Conservation (phyloP, 106 monocot species). For the Acanthochlamys bracteata region DNA sequence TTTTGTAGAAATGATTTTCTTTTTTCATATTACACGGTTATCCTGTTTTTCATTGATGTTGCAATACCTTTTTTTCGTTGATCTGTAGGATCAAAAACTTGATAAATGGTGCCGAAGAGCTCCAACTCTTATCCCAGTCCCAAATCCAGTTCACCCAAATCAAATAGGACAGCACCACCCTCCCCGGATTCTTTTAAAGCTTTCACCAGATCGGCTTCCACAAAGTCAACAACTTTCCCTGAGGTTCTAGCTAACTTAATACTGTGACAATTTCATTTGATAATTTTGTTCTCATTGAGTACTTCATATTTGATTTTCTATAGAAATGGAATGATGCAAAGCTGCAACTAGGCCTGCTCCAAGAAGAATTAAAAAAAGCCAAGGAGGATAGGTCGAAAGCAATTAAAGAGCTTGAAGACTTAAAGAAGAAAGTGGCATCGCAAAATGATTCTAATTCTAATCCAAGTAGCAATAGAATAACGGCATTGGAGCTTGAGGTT, state of each 20-base stretch:
- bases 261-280: background rate
- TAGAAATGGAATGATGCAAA: conserved; percentile 27
- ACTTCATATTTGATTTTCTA: conserved; percentile 2
- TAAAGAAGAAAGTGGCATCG: conserved; percentile 15
- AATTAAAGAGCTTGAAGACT: conserved; percentile 30
- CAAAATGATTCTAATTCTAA: background rate
- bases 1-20: too few relatives aligned
- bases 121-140: background rate
- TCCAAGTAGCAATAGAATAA: conserved; percentile 6
- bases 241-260: background rate
- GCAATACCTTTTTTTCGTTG: too few relatives aligned
- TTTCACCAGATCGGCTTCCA: background rate
- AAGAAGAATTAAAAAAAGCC: conserved; percentile 46
- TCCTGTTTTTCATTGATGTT: too few relatives aligned
- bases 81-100: too few relatives aligned
- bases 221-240: background rate
- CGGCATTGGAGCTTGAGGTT: conserved; percentile 41
- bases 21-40: too few relatives aligned
- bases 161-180: background rate
- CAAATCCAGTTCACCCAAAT: background rate
- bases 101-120: too few relatives aligned
- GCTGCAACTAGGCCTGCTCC: conserved; percentile 32
- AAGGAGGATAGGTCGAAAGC: conserved; percentile 37
- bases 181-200: background rate
- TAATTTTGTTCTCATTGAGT: background rate